Evolutionary conservation across 2,329 filamentous ascomycete genomes (phyloP), one percentile per base, ranked within the genome.

Genomic region (Phaeosphaeria sp.): DNA sequence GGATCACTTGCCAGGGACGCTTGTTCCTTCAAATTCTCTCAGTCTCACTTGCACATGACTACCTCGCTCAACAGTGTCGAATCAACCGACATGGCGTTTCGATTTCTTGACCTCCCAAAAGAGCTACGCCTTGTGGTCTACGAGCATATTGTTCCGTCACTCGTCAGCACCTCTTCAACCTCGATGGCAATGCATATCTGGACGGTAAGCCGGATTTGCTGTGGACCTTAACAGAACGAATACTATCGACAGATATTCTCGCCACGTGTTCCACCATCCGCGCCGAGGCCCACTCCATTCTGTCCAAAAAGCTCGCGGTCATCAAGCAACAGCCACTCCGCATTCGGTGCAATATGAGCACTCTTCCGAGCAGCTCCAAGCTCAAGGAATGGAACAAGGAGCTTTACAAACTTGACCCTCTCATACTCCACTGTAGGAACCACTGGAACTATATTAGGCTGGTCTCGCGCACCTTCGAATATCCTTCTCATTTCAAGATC

Each of bases 101-200:
- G 23, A 9, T 58, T 58, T 18, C 55, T 58, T 41, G 21, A 58
- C n/a, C 51, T 58, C 7, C 55, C 55, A 30, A 20, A 25, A 15
- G 51, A 50, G 30, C 27, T 58, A 7, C 55, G 46, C 25, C 3
- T 58, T n/a, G 54, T 58, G 46, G 30, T 58, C 20, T 58, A 54
- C 47, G 51, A 54, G 18, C 6, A 39, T 9, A 33, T 54, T 9
- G 6, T n/a, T 25, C 23, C 27, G 2, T 3, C n/a, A 2, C 46
- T n/a, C 15, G 46, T n/a, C 46, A 36, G 11, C 25, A 10, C 13
- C 7, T 25, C 9, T 9, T 49, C 23, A 1, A 9, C 13, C 30
- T 36, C 6, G 30, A 3, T 15, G 30, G 13, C 3, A 15, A 13
- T 3, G 30, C 30, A 11, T 6, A 36, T 13, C 5, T 36, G 11